Evolutionary conservation across 805 yeast genomes (phyloP), one percentile per base, ranked within the genome.

Genomic region (Ogataea parapolymorpha): DNA sequence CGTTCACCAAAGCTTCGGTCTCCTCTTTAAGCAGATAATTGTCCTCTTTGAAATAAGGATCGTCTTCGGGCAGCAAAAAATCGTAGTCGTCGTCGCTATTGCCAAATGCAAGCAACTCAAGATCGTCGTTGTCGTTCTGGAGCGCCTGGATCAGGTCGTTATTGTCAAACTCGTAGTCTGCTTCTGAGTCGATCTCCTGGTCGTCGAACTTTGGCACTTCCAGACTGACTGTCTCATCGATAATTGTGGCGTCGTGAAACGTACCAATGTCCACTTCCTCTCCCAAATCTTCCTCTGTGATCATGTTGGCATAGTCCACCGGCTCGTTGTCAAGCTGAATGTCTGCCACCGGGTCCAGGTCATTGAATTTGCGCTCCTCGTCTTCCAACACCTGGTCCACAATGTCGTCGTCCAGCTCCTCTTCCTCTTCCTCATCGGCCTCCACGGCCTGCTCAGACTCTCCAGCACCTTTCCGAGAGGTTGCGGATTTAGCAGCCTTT

Each of bases 251-350:
- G 10, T 65, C 70, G 15, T 34, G 33, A 13, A 38, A 33, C 11
- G 42, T 37, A 5, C 42, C 45, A 16, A 50, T 47, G 8, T 52
- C 51, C 6, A 73, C 61, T 32, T 75, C 84, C 56, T 79, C 85
- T 15, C 85, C 85, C 18, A 79, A 67, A 58, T 78, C 85, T 55
- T 79, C 85, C 33, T 77, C 77, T 32, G 70, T 67, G 8, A 62
- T 13, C 6, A 24, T 20, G 12, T 14, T 30, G 17, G 67, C 59
- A 41, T 62, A 62, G 50, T 66, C 66, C 16, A 61, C 53, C 39
- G 58, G 70, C 23, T 49, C 53, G 32, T 49, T 47, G 36, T 62
- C 66, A 32, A 63, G 67, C 42, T 68, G 68, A 36, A 67, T 49
- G 22, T 51, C 58, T 44, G 50, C 56, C 20, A 55, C 60, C 14